Base-by-base conservation (phyloP, 2,329 filamentous ascomycete species). In the Pestalotiopsis sp. region DNA sequence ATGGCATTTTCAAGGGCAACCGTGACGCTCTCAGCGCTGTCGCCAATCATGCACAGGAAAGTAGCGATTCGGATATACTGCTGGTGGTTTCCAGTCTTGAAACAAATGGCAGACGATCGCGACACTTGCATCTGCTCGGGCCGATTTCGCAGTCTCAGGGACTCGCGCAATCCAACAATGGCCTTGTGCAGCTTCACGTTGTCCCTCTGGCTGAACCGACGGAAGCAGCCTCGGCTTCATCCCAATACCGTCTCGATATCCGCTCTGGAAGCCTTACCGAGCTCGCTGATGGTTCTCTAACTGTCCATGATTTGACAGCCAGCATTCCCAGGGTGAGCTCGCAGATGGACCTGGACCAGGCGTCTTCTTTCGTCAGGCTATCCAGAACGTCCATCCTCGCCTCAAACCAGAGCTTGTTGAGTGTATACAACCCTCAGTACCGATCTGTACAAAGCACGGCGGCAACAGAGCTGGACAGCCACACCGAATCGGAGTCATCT, bases 381-480 rank as follows among this genome's bases (percentile, higher is more conserved):
- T 92, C 91, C 7, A 87, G 87, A 68, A 89, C 91, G 7, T 89
- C 91, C 4, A 78, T 93, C 1, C 83, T 95, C 59, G 85, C 89
- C 1, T 83, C 88, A n/a, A 90, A 89, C 0, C 74, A 84, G 0
- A 80, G 84, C 11, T 83, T 85, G 0, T 86, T 92, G 56, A 85
- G 83, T 57, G 83, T 93, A 14, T 92, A 91, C 77, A 93, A 94
- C 78, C 88, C 91, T 41, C 88, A 90, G 69, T 94, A 90, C 77
- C 87, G 83, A 38, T 89, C 88, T 7, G 76, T 89, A n/a, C 88
- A 90, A 72, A 85, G 85, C 39, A 84, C 83, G 13, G 76, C 83
- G 4, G 70, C 80, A 2, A 71, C 86, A 64, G 81, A 87, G 64
- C 73, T 84, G n/a, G 82, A 82, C 0, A 79, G 79, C n/a, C 75